Evolutionary conservation across 176 grass and related monocot genomes (phyloP), one percentile per base, ranked within the genome.

Genomic region (Dendrocalamus sinicus): DNA sequence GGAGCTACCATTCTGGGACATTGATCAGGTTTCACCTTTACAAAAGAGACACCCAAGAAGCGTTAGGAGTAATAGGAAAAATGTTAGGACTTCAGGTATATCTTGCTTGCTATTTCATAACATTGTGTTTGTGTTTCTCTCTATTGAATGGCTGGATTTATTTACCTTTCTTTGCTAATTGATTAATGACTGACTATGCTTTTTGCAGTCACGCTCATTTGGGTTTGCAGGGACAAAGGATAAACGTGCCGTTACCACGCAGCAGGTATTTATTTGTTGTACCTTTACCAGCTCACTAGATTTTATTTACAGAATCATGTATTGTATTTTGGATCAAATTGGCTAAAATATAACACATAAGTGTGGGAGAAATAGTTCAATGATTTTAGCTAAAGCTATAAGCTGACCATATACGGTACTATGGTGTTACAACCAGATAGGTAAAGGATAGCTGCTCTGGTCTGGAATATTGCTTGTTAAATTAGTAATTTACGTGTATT

Each of bases 151-250:
- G n/a, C 48, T 82, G 16, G 32, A 57, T 85, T 88, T 47, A 51
- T 37, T 78, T 45, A 53, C 20, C 3, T 70, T 66, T 62, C 22
- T 72, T 82, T 88, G 74, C 66, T 74, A 53, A 75, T 70, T 84
- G 52, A 54, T 73, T 87, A 63, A 80, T 87, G 48, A 79, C 57
- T 83, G 44, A 76, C 72, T 74, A 63, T 83, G 44, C 24, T 54
- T 84, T 89, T 90, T 53, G 57, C 86, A 98, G 96, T 78, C 89
- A 88, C 89, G 90, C 0, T 84, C 91, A 84, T 98, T 98, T 91
- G 93, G 93, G 9, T 98, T 98, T 95, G 92, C 93, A 73, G 96
- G 96, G 51, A 98, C 96, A 84, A 98, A 98, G 84, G 96, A 98
- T 91, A 98, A 98, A 64, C 90, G 93, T 61, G 87, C 96, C 15